Evolutionary conservation across 768 basidiomycete genomes (phyloP).

Genomic region (Boletales sp.): DNA sequence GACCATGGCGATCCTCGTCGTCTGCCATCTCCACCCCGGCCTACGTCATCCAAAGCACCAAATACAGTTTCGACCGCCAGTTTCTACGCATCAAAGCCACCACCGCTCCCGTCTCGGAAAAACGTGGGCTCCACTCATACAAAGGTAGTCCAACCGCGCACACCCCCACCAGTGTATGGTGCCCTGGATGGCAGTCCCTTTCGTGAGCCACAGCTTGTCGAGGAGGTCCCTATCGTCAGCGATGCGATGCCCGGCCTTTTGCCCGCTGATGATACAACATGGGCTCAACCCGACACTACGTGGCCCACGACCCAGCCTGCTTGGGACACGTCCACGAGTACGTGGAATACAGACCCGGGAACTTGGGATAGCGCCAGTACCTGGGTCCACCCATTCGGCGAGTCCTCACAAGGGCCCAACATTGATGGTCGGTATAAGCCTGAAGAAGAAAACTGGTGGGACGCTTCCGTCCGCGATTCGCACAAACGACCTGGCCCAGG

Average conservation of each 20-base stretch:
- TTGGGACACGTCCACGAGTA: slow-evolving; percentile 13
- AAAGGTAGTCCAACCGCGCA: slow-evolving; percentile 27
- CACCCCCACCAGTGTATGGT: slow-evolving; percentile 27
- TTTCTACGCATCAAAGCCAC: slow-evolving; percentile 31
- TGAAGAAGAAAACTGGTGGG: slow-evolving; percentile 74
- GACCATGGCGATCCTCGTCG: slow-evolving; percentile 42
- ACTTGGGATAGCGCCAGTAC: slow-evolving; percentile 23
- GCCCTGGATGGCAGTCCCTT: slow-evolving; percentile 28
- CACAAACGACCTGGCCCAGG: slow-evolving; percentile 64
- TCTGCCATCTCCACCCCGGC: slow-evolving; percentile 40
- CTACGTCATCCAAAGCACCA: slow-evolving; percentile 29
- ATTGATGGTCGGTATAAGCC: slow-evolving; percentile 59
- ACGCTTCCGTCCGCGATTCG: slow-evolving; percentile 42
- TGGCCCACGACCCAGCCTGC: slow-evolving; percentile 13
- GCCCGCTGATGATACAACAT: slow-evolving; percentile 29
- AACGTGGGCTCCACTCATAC: slow-evolving; percentile 37
- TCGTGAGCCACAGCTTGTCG: slow-evolving; percentile 55
- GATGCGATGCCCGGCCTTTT: slow-evolving; percentile 36
- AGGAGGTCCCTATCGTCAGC: slow-evolving; percentile 36
- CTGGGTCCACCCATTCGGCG: slow-evolving; percentile 23
- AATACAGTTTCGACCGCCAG: slow-evolving; percentile 24
- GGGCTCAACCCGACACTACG: slow-evolving; percentile 10
- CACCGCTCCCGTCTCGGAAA: slow-evolving; percentile 34
- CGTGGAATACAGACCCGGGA: slow-evolving; percentile 19
- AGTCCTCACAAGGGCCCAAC: slow-evolving; percentile 27